A percentile compares a stretch with the other conserved stretches of the same genome.
phyloP scores from a whole-genome alignment of 169 alveolate genomes.

The Eimeria brunetti region DNA sequence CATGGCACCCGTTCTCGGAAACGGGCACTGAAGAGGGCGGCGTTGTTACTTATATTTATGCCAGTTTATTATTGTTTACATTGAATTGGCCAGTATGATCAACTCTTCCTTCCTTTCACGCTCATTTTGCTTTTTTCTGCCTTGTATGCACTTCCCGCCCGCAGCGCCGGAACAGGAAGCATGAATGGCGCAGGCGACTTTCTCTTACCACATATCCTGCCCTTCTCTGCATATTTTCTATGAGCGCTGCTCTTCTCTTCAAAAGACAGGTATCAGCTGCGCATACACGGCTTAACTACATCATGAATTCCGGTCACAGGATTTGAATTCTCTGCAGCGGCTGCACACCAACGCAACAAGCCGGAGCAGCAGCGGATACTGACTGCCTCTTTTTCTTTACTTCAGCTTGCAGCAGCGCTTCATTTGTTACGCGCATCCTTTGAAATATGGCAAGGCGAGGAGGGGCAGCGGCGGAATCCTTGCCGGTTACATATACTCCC shows the following conservation, averaged over 20 bases:
- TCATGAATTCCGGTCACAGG: background rate
- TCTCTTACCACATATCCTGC: no score
- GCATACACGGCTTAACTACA: background rate
- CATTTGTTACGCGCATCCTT: background rate
- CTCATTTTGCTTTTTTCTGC: background rate
- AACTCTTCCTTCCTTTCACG: no score
- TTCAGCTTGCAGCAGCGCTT: background rate
- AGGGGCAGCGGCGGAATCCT: background rate
- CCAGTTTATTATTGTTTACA: background rate
- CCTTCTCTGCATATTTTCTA: background rate
- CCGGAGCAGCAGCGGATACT: background rate
- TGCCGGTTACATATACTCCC: background rate
- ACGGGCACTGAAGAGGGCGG: no score
- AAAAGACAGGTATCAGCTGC: background rate
- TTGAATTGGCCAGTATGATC: no score
- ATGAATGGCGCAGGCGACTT: background rate
- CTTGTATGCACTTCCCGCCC: background rate
- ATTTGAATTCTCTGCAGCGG: background rate
- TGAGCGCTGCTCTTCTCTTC: background rate
- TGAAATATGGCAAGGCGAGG: slow-evolving; percentile 33
- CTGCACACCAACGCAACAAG: background rate
- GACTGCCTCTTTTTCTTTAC: no score
- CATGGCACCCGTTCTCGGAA: no score
- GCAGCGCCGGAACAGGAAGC: background rate
- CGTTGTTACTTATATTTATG: no score